phyloP scores from a whole-genome alignment of 768 basidiomycete species.

The Gyrodon lividus region DNA sequence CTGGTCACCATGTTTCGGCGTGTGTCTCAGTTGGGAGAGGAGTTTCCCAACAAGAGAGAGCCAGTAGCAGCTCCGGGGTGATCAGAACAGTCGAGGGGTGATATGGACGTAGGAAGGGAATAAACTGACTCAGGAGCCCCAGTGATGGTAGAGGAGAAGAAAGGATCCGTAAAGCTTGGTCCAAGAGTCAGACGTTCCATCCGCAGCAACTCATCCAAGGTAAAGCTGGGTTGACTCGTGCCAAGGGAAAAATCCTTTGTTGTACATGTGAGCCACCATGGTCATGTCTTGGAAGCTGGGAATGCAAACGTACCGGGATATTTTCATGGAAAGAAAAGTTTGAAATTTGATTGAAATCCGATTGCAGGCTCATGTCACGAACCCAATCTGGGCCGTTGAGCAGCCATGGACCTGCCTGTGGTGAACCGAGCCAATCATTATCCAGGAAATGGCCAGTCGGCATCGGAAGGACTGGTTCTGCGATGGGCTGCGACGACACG shows the following conservation, averaged over 20 bases:
- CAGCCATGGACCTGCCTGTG: constrained; percentile 4
- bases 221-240: constrained; percentile 1
- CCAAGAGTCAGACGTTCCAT: constrained; percentile 18
- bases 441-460: background rate
- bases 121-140: background rate
- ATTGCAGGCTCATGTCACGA: constrained; percentile 1
- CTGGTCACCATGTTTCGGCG: too few relatives aligned
- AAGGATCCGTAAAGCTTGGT: constrained; percentile 26
- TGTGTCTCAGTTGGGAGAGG: constrained; percentile 3
- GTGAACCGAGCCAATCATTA: constrained; percentile 15
- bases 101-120: constrained; percentile 6
- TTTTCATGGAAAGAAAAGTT: constrained; percentile 7
- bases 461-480: constrained; percentile 4
- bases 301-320: constrained; percentile 15
- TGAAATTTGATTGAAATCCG: background rate
- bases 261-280: background rate
- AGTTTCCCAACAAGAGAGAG: constrained; percentile 10
- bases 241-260: constrained; percentile 1
- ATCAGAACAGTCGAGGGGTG: constrained; percentile 19
- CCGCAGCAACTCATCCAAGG: background rate
- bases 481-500: constrained; percentile 9
- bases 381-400: constrained; percentile 4
- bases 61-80: constrained; percentile 3
- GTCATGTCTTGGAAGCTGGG: background rate
- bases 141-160: constrained; percentile 4